These are phyloP conservation scores for Alternaria sp. DNA, from an alignment of 2,329 filamentous ascomycete species.

Conservation along the genomic window DNA sequence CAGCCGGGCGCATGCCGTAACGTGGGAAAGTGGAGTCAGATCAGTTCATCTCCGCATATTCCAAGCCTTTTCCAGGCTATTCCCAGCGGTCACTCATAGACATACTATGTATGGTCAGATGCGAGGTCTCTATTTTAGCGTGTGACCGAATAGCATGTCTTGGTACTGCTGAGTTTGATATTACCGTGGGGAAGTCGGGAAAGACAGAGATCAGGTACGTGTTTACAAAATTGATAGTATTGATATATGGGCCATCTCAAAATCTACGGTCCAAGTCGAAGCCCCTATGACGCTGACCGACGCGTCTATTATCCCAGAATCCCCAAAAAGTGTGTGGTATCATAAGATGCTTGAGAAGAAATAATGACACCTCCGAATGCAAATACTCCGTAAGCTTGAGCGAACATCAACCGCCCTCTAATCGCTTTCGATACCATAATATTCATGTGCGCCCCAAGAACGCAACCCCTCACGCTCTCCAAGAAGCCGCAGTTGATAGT, in stretches of 20 bases:
- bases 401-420: conserved; percentile 2
- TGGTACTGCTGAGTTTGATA: background rate
- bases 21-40: conserved; percentile 7
- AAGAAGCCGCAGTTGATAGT: background rate
- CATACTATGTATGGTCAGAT: background rate
- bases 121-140: background rate
- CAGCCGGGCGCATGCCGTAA: conserved; percentile 14
- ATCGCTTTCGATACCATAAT: conserved; percentile 10
- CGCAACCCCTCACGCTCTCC: background rate
- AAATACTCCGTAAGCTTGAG: conserved; percentile 1
- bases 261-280: conserved; percentile 4
- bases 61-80: conserved; percentile 11
- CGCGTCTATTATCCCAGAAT: conserved; percentile 10
- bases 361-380: background rate
- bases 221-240: background rate
- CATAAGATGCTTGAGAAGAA: conserved; percentile 12
- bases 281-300: background rate
- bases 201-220: background rate
- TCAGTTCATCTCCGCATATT: conserved; percentile 21
- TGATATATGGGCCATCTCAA: background rate
- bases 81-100: conserved; percentile 3
- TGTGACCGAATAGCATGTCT: background rate
- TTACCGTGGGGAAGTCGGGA: no score
- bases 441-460: background rate
- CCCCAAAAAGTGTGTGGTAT: conserved; percentile 26